Evolutionary conservation across 2,329 filamentous ascomycete genomes (phyloP).

Genomic region (Colletotrichum tofieldiae): DNA sequence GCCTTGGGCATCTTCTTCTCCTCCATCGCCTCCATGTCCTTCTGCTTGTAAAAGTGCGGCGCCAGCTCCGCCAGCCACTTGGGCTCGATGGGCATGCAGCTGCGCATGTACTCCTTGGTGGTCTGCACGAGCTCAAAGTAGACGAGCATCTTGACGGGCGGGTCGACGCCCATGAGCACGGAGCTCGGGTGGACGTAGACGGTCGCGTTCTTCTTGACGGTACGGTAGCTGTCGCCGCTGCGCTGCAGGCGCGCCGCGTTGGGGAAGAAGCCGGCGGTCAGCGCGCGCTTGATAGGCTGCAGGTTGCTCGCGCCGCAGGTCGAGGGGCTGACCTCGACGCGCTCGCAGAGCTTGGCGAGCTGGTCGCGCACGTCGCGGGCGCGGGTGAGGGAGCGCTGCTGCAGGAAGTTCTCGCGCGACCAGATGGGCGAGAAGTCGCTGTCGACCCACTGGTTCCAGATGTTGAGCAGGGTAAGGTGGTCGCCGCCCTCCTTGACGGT

Average conservation of each 20-base stretch:
- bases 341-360: constrained; percentile 90
- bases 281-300: constrained; percentile 85
- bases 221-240: constrained; percentile 90
- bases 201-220: constrained; percentile 89
- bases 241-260: constrained; percentile 89
- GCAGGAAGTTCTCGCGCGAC: constrained; percentile 93
- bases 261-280: constrained; percentile 94
- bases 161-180: constrained; percentile 84
- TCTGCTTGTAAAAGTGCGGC: constrained; percentile 94
- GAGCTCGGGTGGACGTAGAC: constrained; percentile 94
- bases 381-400: constrained; percentile 89
- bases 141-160: constrained; percentile 84
- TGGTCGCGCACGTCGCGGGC: constrained; percentile 95
- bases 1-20: constrained; percentile 74
- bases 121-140: constrained; percentile 89
- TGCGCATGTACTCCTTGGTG: constrained; percentile 93
- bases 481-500: constrained; percentile 93
- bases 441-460: constrained; percentile 97
- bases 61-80: constrained; percentile 92
- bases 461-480: constrained; percentile 88
- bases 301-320: constrained; percentile 80
- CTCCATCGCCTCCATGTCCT: constrained; percentile 87
- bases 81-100: constrained; percentile 86
- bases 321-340: constrained; percentile 86
- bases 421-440: constrained; percentile 90